phyloP scores from a whole-genome alignment of 768 basidiomycete species.

The Crassisporium funariophilum region DNA sequence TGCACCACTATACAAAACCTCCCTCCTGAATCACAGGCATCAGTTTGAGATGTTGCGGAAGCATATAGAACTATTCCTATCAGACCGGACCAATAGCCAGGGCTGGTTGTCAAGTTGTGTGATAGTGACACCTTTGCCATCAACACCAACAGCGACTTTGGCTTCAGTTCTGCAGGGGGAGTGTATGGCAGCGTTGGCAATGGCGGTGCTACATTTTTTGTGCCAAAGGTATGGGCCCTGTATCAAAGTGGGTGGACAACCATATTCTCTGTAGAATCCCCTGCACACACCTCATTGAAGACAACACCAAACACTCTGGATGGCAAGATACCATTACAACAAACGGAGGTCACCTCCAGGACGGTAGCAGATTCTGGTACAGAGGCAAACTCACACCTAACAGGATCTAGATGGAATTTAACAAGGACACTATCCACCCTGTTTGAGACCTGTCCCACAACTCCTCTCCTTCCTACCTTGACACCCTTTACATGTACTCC shows the following conservation, averaged over 20 bases:
- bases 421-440: conserved; percentile 27
- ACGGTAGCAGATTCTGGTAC: conserved; percentile 28
- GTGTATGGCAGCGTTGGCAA: conserved; percentile 26
- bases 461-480: conserved; percentile 18
- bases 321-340: conserved; percentile 15
- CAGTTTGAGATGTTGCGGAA: conserved; percentile 39
- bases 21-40: conserved; percentile 36
- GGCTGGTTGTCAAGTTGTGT: conserved; percentile 22
- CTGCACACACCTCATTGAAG: conserved; percentile 21
- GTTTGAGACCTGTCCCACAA: conserved; percentile 21
- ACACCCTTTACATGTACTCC: conserved; percentile 16
- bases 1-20: conserved; percentile 32
- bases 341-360: conserved; percentile 8
- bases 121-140: conserved; percentile 22
- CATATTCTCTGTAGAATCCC: conserved; percentile 30
- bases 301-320: conserved; percentile 21
- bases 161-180: conserved; percentile 19
- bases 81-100: conserved; percentile 37
- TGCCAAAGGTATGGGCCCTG: conserved; percentile 25
- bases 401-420: conserved; percentile 29
- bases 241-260: conserved; percentile 35
- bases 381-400: conserved; percentile 18
- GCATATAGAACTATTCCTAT: conserved; percentile 39
- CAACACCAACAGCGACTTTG: conserved; percentile 28
- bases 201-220: conserved; percentile 26